Conservation (phyloP, 2,329 filamentous ascomycete species). For the Allantophomopsis cytisporea region DNA sequence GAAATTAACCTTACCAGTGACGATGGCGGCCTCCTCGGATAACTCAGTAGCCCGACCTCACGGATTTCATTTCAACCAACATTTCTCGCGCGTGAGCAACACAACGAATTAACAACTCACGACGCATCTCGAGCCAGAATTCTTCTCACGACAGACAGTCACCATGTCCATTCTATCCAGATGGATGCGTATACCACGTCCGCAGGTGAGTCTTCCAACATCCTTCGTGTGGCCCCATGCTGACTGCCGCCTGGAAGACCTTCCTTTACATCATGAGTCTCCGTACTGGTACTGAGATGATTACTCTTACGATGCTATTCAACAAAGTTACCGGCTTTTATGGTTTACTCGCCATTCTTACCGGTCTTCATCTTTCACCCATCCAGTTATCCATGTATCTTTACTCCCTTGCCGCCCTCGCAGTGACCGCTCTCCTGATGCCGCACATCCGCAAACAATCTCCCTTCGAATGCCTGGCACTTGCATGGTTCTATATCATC, state of each 20-base stretch:
- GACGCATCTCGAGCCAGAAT: too few relatives aligned
- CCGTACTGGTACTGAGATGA: conserved; percentile 74
- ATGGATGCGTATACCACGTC: conserved; percentile 16
- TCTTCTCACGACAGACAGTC: background rate
- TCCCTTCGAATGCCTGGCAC: conserved; percentile 64
- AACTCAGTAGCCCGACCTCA: background rate
- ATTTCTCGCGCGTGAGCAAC: background rate
- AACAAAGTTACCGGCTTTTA: conserved; percentile 91
- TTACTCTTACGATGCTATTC: conserved; percentile 69
- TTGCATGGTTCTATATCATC: conserved; percentile 76
- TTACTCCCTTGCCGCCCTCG: conserved; percentile 65
- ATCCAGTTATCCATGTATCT: conserved; percentile 86
- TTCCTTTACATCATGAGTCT: conserved; percentile 81
- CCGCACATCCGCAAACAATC: conserved; percentile 69
- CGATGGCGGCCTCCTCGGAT: background rate
- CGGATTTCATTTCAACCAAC: background rate
- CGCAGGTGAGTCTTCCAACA: conserved; percentile 11
- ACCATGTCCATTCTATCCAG: conserved; percentile 14
- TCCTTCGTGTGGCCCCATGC: background rate
- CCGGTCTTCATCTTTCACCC: conserved; percentile 69
- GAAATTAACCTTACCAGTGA: background rate
- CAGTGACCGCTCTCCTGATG: conserved; percentile 54
- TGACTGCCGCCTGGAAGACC: conserved; percentile 36
- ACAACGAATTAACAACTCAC: background rate
- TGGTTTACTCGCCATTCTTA: conserved; percentile 77